Evolutionary conservation across 306 rosid species (phyloP), one percentile per base, ranked within the genome.

Genomic region (Castanea sativa): DNA sequence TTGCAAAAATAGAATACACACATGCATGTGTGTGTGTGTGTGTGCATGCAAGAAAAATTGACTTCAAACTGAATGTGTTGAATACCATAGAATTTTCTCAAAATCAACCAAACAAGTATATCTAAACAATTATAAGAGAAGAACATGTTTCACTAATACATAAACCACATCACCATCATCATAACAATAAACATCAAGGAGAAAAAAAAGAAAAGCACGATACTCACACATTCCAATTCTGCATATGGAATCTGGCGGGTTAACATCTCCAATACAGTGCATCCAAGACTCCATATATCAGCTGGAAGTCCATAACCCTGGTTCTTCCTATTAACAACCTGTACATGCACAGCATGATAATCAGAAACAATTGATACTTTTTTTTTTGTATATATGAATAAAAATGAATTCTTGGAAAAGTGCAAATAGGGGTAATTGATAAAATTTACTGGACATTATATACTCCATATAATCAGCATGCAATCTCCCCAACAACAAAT

Each of bases 251-350:
- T 55, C 83, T 79, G 60, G 58, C 90, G 81, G 0, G 99, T 93
- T 70, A 93, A 83, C 99, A 95, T 90, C 89, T 95, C 98, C 79
- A 95, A 87, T 58, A 93, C 99, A 45, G 99, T 95, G 87, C 98
- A 93, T 76, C 99, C 98, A 76, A 95, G 93, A 86, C 99, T 95
- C 99, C 99, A 95, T 61, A 95, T 88, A 83, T 93, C 99, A 68
- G 98, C 98, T 9, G 97, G 91, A 77, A 92, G 90, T 65, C 99
- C 98, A 55, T 93, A 95, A 59, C 96, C 99, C 78, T 76, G 83
- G 78, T 79, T 79, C 83, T 76, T 95, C 80, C 95, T 67, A 80
- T 89, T 95, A 69, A 93, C 94, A 79, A 93, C 97, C 99, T 95
- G 92, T 87, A 84, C 21, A 78, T 72, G 73, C 56, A 77, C 71